phyloP scores from a whole-genome alignment of 306 rosid genomes.

The Medicago lupulina region DNA sequence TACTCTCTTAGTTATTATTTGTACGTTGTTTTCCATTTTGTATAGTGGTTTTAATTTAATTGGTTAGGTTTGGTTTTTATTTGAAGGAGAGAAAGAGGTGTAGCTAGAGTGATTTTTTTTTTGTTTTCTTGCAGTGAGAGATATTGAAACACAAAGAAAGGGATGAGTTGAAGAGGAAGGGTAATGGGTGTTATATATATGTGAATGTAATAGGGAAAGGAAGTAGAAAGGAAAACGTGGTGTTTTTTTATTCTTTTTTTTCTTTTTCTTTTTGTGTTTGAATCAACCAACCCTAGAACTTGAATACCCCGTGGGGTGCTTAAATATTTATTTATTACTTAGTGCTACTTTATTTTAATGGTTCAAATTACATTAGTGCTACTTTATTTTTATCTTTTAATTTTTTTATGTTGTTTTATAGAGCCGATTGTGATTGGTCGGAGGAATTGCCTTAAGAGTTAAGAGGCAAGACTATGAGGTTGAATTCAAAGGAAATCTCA shows the following conservation, averaged over 20 bases:
- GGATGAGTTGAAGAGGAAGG: slow-evolving; percentile 38
- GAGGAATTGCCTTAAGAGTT: slow-evolving; percentile 29
- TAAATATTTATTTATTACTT: slow-evolving; percentile 33
- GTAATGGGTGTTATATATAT: slow-evolving; percentile 46
- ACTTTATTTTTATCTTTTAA: neutral
- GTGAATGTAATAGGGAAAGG: neutral
- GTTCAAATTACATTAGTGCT: neutral
- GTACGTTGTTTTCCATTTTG: slow-evolving; percentile 56
- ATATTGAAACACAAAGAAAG: slow-evolving; percentile 34
- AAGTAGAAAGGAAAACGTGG: slow-evolving; percentile 41
- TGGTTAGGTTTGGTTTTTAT: neutral
- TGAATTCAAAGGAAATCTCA: too few relatives aligned
- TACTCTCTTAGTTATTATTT: slow-evolving; percentile 57
- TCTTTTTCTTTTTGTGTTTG: neutral
- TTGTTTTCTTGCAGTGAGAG: neutral
- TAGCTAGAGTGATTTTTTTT: neutral
- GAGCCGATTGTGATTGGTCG: slow-evolving; percentile 36
- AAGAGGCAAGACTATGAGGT: too few relatives aligned
- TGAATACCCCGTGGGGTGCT: slow-evolving; percentile 40
- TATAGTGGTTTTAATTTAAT: neutral
- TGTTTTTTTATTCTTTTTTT: neutral
- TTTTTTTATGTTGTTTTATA: neutral
- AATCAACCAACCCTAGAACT: slow-evolving; percentile 3
- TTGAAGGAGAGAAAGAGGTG: slow-evolving; percentile 6
- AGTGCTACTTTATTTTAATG: neutral